Evolutionary conservation across 805 yeast genomes (phyloP), one percentile per base, ranked within the genome.

Genomic region (Starmerella floris): DNA sequence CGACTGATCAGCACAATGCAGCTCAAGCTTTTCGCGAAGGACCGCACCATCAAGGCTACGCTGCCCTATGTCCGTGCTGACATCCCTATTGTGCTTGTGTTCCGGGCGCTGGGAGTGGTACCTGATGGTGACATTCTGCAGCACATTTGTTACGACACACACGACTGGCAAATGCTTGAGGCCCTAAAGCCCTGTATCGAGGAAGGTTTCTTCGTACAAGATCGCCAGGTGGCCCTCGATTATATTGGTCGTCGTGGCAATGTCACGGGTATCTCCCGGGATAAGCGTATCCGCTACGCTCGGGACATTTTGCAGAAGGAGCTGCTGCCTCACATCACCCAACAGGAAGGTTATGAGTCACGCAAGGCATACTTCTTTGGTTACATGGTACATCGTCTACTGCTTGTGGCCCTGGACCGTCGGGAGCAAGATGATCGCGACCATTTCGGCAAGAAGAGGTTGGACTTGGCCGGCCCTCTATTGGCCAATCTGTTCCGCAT

Each of bases 91-190:
- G 95, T 91, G 23, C 80, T 91, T 60, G 95, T 91, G 20, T 91
- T 91, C 65, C 75, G 99, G 69, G 99, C 99, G 10, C 70, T 91
- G 46, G 99, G 99, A 53, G 91, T 91, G 38, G 95, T 91, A 20
- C 97, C 97, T 32, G 99, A 91, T 68, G 98, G 99, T 62, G 99
- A 91, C 66, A 91, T 91, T 57, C 69, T 91, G 58, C 96, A 91
- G 64, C 98, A 91, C 64, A 91, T 91, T 46, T 91, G 98, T 67
- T 91, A 88, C 63, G 99, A 91, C 63, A 85, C 84, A 47, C 82
- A 79, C 53, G 99, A 91, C 68, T 88, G 97, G 96, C 98, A 91
- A 66, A 91, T 91, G 98, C 73, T 91, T 63, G 99, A 91, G 66
- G 84, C 91, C 91, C 72, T 91, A 58, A 93, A 91, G 63, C 98